A percentile compares a stretch with the other conserved stretches of the same genome.
Conservation (phyloP, 2,329 filamentous ascomycete species). For the Boeremia exigua region DNA sequence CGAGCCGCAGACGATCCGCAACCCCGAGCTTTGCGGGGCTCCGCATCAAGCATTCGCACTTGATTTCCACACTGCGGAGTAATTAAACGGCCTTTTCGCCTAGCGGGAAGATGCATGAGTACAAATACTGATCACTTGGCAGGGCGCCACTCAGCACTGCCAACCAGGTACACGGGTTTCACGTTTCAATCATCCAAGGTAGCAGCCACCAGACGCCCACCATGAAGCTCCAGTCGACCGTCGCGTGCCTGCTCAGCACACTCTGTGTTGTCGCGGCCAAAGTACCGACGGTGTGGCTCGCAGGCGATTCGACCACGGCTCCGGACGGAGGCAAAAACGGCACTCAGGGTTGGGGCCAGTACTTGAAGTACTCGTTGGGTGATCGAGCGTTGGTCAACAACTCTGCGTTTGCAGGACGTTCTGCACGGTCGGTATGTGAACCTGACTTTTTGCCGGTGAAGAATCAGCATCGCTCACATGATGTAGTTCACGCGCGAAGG, state of each 20-base stretch:
- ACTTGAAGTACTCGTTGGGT: conserved; percentile 59
- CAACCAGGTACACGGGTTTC: not conserved
- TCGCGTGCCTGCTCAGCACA: conserved; percentile 3
- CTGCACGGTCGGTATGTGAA: conserved; percentile 59
- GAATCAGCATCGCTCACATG: not conserved
- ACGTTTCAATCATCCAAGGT: no score
- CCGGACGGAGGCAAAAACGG: conserved; percentile 49
- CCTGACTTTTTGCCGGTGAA: fast-evolving
- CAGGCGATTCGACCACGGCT: conserved; percentile 67
- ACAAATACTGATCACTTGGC: conserved; percentile 12
- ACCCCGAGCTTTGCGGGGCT: conserved; percentile 18
- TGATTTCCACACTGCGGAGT: not conserved
- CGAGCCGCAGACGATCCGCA: conserved; percentile 1
- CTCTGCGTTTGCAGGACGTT: conserved; percentile 68
- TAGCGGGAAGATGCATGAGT: not conserved
- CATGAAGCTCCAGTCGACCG: conserved; percentile 1
- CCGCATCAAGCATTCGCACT: conserved; percentile 3
- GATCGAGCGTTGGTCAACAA: conserved; percentile 59
- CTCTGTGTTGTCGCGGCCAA: not conserved
- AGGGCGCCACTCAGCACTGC: not conserved
- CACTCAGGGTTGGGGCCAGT: conserved; percentile 63
- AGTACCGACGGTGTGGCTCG: conserved; percentile 46
- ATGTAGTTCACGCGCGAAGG: conserved; percentile 65
- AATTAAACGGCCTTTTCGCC: not conserved
- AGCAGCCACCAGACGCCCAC: not conserved